Evolutionary conservation across 108 stramenopile species (phyloP).

Genomic region (Aurantiochytrium sp.): DNA sequence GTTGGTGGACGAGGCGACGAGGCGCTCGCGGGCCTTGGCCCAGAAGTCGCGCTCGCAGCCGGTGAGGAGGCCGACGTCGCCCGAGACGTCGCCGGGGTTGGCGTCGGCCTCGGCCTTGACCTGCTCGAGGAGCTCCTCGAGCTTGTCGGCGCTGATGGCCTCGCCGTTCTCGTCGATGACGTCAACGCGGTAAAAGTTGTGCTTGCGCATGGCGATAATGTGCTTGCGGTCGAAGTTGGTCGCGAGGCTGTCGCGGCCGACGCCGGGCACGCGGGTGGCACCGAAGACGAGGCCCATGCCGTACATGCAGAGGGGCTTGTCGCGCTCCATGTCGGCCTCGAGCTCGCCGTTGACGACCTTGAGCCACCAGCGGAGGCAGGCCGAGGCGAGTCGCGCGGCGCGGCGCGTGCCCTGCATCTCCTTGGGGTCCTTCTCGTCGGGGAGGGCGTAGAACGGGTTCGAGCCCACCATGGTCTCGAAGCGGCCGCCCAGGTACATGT

Average conservation of each 20-base stretch:
- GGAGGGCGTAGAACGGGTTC: not conserved
- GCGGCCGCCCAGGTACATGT: constrained; percentile 51
- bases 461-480: constrained; percentile 38
- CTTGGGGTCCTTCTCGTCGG: not conserved
- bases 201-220: constrained; percentile 37
- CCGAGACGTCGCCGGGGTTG: constrained; percentile 6
- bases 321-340: constrained; percentile 30
- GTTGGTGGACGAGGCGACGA: constrained; percentile 26
- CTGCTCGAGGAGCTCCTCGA: not conserved
- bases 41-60: constrained; percentile 32
- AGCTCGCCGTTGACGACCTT: constrained; percentile 26
- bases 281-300: constrained; percentile 38
- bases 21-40: constrained; percentile 34
- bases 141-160: not conserved
- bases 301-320: constrained; percentile 28
- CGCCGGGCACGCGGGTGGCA: constrained; percentile 26
- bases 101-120: not conserved
- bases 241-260: constrained; percentile 35
- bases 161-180: not conserved
- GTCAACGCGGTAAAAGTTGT: constrained; percentile 12
- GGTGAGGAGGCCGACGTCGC: constrained; percentile 29
- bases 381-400: not conserved
- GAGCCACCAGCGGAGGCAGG: not conserved
- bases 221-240: constrained; percentile 35
- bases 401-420: constrained; percentile 25